Conservation (phyloP, 345 rosid genomes). For the Arabidopsis suecica region DNA sequence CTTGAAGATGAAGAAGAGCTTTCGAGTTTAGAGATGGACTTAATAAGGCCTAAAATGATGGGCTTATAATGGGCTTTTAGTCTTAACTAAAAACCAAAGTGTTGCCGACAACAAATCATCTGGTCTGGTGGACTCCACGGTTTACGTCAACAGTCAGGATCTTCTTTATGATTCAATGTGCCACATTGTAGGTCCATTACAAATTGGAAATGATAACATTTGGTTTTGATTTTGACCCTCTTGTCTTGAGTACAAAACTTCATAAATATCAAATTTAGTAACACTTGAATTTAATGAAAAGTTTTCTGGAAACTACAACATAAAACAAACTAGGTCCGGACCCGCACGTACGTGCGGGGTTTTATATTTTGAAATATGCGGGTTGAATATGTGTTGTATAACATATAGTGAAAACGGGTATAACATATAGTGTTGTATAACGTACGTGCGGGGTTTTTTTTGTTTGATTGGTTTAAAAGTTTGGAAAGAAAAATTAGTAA, state of each 20-base stretch:
- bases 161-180: neutral
- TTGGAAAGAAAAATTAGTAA: no score
- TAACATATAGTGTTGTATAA: no score
- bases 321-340: no score
- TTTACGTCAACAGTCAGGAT: neutral
- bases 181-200: conserved; percentile 1
- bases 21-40: neutral
- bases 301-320: no score
- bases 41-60: neutral
- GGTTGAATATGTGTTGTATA: no score
- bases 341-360: no score
- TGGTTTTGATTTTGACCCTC: neutral
- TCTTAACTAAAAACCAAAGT: neutral
- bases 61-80: conserved; percentile 3
- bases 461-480: no score
- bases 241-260: neutral
- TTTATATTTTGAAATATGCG: no score
- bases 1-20: neutral
- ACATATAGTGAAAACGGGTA: no score
- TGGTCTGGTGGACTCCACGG: neutral
- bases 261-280: neutral
- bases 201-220: neutral
- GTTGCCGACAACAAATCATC: conserved; percentile 33
- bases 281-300: no score
- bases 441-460: no score